phyloP scores from a whole-genome alignment of 257 asterid genomes.

The Ilex asprella region DNA sequence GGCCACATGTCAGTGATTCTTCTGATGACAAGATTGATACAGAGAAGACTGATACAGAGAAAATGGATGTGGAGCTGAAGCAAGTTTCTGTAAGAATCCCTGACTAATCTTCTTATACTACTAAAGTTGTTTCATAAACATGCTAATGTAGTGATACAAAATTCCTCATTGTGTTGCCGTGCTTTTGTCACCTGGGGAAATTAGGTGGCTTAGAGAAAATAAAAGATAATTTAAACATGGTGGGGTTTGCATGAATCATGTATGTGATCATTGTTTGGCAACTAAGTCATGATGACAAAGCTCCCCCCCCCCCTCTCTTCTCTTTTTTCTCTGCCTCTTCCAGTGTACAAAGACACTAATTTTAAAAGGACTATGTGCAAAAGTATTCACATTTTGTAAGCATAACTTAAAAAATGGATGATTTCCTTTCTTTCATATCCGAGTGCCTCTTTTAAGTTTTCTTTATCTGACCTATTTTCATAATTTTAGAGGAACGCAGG shows the following conservation, averaged over 20 bases:
- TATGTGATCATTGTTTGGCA: too few relatives aligned
- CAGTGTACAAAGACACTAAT: too few relatives aligned
- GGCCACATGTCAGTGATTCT: constrained; percentile 8
- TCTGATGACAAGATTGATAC: constrained; percentile 18
- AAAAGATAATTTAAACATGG: too few relatives aligned
- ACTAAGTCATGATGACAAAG: too few relatives aligned
- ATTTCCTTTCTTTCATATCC: too few relatives aligned
- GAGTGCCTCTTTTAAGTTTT: background rate
- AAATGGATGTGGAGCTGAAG: constrained; percentile 21
- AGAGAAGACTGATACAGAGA: constrained; percentile 20
- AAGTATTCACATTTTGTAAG: background rate
- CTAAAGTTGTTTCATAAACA: background rate
- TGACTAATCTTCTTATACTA: background rate
- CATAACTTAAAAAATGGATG: background rate
- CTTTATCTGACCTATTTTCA: background rate
- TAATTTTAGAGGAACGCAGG: constrained; percentile 32
- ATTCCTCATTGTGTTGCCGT: background rate
- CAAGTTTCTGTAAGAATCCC: constrained; percentile 35
- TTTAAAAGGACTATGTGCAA: background rate
- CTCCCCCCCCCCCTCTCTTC: background rate
- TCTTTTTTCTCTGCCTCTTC: background rate
- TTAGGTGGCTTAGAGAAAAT: too few relatives aligned
- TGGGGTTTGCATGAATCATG: too few relatives aligned
- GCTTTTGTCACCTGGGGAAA: too few relatives aligned
- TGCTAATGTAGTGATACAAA: background rate